Base-by-base conservation (phyloP, 148 eudicot species). In the Camellia japonica region DNA sequence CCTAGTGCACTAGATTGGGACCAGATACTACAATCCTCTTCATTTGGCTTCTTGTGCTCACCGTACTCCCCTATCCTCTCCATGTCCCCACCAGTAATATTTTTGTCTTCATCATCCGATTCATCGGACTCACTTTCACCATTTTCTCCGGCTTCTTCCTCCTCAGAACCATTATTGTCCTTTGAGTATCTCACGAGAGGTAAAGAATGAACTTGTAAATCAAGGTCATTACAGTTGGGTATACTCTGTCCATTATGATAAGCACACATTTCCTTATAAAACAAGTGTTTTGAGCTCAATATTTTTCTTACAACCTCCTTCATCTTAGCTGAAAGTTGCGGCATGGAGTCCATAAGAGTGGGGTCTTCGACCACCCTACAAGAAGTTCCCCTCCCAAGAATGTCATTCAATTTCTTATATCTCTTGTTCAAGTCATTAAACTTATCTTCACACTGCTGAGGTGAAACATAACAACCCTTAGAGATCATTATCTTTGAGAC, bases 361-460 rank as follows among this genome's bases (percentile, higher is more conserved):
- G 91, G 97, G 67, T 82, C 81, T 68, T 92, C 97, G 74, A 92
- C 97, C 54, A 90, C 97, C 81, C 75, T 82, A 78, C 93, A 92
- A 23, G 88, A 85, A 76, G 82, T 83, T 61, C 90, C 97, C 74
- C 86, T 83, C 41, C 94, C 97, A 43, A 92, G 90, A 77, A 92
- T 89, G 38, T 92, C 97, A 81, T 90, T 92, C 72, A 92, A 79
- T 72, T 84, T 88, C 84, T 92, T 92, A 75, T 92, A 92, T 54
- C 97, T 76, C 82, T 92, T 92, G 67, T 90, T 92, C 89, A 92
- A 87, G 82, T 91, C 95, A 73, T 91, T 91, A 60, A 91, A 91
- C 87, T 91, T 91, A 68, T 92, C 95, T 81, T 92, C 96, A 38
- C 96, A 90, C 74, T 92, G 97, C 58, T 92, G 97, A 47, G 97